Conservation (phyloP, 2,329 filamentous ascomycete species). For the Aureobasidium sp. region DNA sequence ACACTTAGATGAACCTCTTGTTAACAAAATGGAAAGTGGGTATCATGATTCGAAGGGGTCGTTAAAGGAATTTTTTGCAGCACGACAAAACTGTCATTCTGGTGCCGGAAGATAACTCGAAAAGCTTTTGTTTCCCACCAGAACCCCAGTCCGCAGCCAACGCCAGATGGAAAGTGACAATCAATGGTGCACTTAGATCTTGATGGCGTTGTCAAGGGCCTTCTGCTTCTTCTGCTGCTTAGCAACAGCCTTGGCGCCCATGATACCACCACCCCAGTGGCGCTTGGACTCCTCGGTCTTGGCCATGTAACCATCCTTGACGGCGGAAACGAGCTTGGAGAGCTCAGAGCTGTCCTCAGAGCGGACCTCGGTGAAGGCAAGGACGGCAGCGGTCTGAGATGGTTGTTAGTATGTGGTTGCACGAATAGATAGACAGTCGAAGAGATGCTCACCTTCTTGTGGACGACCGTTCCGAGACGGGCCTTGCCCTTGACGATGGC, state of each 20-base stretch:
- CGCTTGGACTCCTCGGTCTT: constrained; percentile 86
- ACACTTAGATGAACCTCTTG: background rate
- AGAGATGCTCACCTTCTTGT: constrained; percentile 78
- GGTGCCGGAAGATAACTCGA: constrained; percentile 11
- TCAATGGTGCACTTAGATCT: constrained; percentile 68
- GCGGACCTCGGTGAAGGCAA: constrained; percentile 93
- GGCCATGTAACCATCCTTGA: constrained; percentile 98
- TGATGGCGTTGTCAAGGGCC: constrained; percentile 88
- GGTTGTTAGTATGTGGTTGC: constrained; percentile 22
- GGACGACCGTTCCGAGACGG: constrained; percentile 93
- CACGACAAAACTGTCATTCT: constrained; percentile 11
- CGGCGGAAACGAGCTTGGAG: constrained; percentile 86
- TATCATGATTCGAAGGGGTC: constrained; percentile 4
- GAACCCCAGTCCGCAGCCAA: background rate
- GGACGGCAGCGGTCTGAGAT: constrained; percentile 77
- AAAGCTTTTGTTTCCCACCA: constrained; percentile 13
- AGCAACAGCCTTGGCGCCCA: constrained; percentile 87
- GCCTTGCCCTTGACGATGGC: constrained; percentile 99
- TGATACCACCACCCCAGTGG: constrained; percentile 99
- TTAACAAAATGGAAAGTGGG: constrained; percentile 11
- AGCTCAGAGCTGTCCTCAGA: constrained; percentile 98
- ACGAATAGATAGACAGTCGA: background rate
- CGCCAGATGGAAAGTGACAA: constrained; percentile 7
- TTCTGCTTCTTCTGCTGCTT: constrained; percentile 81
- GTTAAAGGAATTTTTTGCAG: constrained; percentile 13